These are phyloP conservation scores for Metarhizium brunneum DNA, from an alignment of 2,329 filamentous ascomycete genomes.

Conservation along the genomic window DNA sequence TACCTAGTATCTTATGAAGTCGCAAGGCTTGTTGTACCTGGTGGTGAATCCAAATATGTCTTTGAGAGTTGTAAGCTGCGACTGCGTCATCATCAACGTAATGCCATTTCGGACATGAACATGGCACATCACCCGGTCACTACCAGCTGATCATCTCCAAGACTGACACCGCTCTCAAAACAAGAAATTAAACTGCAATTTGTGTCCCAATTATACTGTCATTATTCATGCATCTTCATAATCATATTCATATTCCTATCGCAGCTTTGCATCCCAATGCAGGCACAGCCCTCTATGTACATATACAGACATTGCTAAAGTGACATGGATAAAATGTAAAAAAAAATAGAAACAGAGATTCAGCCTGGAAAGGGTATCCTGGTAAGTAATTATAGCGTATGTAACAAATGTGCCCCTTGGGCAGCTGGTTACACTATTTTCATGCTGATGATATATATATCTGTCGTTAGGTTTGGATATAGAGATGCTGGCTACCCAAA, in stretches of 20 bases:
- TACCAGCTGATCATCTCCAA: too few species aligned
- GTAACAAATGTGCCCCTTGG: neutral
- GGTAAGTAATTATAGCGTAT: neutral
- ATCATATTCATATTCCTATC: neutral
- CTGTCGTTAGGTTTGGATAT: neutral
- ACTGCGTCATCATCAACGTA: too few species aligned
- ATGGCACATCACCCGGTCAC: too few species aligned
- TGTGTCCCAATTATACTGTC: neutral
- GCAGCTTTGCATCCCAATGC: neutral
- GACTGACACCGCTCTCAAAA: too few species aligned
- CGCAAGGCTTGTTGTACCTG: too few species aligned
- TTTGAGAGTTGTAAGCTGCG: too few species aligned
- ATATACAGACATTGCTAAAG: neutral
- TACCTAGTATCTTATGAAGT: too few species aligned
- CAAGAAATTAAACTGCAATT: neutral
- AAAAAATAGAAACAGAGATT: slow-evolving; percentile 3
- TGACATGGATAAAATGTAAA: neutral
- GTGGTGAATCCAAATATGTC: too few species aligned
- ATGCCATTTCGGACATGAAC: too few species aligned
- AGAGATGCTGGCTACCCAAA: neutral
- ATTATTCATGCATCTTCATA: neutral
- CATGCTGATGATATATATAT: neutral
- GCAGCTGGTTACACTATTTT: neutral
- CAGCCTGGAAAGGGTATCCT: slow-evolving; percentile 10
- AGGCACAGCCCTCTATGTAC: slow-evolving; percentile 6